These are phyloP conservation scores for Yamadazyma sp. DNA, from an alignment of 805 yeast genomes.

Conservation along the genomic window DNA sequence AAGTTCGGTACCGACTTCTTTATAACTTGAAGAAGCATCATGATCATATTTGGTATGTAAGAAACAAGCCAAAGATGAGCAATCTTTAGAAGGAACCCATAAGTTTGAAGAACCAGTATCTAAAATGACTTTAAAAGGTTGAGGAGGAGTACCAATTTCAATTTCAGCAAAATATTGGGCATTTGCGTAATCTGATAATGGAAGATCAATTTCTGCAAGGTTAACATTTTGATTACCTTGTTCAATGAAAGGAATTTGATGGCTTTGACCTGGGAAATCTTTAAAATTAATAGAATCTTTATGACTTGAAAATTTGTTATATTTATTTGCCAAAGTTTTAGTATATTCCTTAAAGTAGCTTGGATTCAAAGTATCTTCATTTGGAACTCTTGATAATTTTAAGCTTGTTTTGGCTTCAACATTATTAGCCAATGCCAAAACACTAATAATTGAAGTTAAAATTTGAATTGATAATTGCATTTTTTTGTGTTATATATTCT, in stretches of 20 bases:
- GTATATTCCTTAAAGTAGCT: constrained; percentile 52
- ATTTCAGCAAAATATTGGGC: constrained; percentile 97
- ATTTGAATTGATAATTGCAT: constrained; percentile 13
- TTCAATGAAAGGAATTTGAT: constrained; percentile 44
- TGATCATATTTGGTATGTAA: constrained; percentile 91
- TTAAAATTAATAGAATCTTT: constrained; percentile 7
- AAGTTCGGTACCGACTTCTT: constrained; percentile 82
- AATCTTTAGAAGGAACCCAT: constrained; percentile 92
- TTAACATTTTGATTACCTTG: constrained; percentile 8
- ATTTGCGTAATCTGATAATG: constrained; percentile 88
- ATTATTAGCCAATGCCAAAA: constrained; percentile 26
- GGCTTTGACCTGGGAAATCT: constrained; percentile 14
- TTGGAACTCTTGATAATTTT: constrained; percentile 56
- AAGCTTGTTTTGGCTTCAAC: constrained; percentile 56
- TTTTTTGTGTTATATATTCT: no score
- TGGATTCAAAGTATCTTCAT: constrained; percentile 54
- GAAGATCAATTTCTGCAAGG: constrained; percentile 59
- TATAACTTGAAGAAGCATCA: constrained; percentile 74
- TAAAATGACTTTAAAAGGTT: constrained; percentile 85
- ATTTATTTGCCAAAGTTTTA: constrained; percentile 58
- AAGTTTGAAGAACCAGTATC: constrained; percentile 97
- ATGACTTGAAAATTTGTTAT: constrained; percentile 46
- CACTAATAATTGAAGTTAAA: constrained; percentile 42
- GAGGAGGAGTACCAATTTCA: constrained; percentile 89
- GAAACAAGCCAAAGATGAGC: constrained; percentile 93